These are phyloP conservation scores for Agrocybe pediades DNA, from an alignment of 768 basidiomycete genomes.

Conservation along the genomic window DNA sequence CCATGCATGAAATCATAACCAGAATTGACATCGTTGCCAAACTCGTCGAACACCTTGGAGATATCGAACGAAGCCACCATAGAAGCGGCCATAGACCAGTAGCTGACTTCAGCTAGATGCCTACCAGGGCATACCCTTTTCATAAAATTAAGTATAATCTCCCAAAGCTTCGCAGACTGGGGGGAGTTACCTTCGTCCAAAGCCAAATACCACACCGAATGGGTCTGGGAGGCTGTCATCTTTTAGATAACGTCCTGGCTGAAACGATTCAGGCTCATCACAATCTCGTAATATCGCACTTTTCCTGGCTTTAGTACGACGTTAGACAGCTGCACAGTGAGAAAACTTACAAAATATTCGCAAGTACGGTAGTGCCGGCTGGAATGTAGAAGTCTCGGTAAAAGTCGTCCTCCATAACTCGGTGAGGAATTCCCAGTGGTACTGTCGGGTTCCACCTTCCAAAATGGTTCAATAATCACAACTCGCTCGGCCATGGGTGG, in stretches of 20 bases:
- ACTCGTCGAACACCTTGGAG: constrained; percentile 37
- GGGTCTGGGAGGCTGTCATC: constrained; percentile 43
- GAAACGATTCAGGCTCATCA: constrained; percentile 45
- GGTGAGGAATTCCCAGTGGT: constrained; percentile 53
- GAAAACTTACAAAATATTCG: constrained; percentile 43
- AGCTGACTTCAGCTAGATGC: constrained; percentile 48
- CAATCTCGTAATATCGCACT: constrained; percentile 48
- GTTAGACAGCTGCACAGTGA: background rate
- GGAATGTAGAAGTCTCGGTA: constrained; percentile 50
- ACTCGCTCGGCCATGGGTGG: background rate
- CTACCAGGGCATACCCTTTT: constrained; percentile 55
- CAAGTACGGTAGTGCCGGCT: constrained; percentile 42
- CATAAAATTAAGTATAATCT: constrained; percentile 1
- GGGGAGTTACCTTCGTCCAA: constrained; percentile 48
- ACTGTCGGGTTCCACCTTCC: constrained; percentile 49
- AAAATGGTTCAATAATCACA: constrained; percentile 3
- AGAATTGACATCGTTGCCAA: constrained; percentile 42
- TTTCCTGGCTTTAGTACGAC: background rate
- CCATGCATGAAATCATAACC: constrained; percentile 38
- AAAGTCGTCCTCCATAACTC: constrained; percentile 51
- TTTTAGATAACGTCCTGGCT: constrained; percentile 51
- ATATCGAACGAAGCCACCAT: constrained; percentile 50
- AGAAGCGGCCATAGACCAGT: constrained; percentile 47
- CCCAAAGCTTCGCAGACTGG: no score
- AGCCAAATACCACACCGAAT: constrained; percentile 53